These are phyloP conservation scores for Kodamaea sagamina DNA, from an alignment of 805 yeast genomes.

Conservation along the genomic window DNA sequence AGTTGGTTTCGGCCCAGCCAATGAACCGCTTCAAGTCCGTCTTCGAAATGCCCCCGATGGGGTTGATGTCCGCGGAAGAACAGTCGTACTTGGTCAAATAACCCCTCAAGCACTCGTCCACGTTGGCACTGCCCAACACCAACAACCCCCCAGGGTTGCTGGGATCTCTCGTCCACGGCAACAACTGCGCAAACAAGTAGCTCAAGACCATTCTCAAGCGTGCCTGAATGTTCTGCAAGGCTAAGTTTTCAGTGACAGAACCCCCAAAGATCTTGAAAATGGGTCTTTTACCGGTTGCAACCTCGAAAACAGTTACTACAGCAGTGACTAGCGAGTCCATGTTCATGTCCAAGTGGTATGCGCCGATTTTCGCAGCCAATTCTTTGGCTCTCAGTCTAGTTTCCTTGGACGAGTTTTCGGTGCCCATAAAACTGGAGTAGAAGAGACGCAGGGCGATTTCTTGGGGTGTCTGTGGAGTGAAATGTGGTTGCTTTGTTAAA, in stretches of 20 bases:
- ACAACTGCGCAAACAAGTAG: constrained; percentile 87
- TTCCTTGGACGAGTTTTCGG: constrained; percentile 85
- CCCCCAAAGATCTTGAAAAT: constrained; percentile 94
- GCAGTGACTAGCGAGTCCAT: constrained; percentile 84
- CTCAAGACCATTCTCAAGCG: constrained; percentile 92
- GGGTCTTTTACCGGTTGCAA: constrained; percentile 89
- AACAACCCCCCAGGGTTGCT: constrained; percentile 70
- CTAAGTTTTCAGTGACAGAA: constrained; percentile 84
- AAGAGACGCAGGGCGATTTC: constrained; percentile 77
- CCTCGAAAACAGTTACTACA: constrained; percentile 73
- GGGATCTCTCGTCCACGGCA: constrained; percentile 88
- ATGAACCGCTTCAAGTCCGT: constrained; percentile 88
- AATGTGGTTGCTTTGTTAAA: constrained; percentile 59
- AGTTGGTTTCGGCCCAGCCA: constrained; percentile 68
- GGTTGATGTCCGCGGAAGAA: constrained; percentile 95
- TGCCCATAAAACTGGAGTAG: constrained; percentile 95
- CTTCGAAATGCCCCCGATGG: constrained; percentile 98
- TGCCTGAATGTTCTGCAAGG: constrained; percentile 96
- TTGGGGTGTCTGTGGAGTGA: constrained; percentile 72
- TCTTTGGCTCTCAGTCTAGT: constrained; percentile 82
- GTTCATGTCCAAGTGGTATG: constrained; percentile 88
- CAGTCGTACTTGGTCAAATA: constrained; percentile 96
- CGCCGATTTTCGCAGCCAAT: constrained; percentile 73
- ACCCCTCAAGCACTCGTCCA: constrained; percentile 94
- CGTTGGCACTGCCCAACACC: constrained; percentile 95